These are phyloP conservation scores for Hypholoma sublateritium DNA, from an alignment of 768 basidiomycete species.

Conservation along the genomic window DNA sequence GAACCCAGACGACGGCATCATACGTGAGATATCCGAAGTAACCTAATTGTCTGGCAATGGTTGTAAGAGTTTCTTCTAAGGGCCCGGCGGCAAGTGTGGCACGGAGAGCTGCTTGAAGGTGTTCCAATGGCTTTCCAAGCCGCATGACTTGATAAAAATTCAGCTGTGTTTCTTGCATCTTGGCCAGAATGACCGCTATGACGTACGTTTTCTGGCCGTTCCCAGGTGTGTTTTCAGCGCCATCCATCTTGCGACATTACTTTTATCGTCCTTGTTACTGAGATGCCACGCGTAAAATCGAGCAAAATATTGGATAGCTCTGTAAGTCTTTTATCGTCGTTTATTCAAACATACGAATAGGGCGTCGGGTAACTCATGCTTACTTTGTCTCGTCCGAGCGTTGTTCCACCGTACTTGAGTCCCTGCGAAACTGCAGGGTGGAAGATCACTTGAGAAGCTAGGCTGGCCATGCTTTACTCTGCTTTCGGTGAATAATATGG, in stretches of 20 bases:
- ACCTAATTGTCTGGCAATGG: constrained; percentile 79
- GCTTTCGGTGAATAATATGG: constrained; percentile 1
- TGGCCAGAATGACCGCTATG: neutral
- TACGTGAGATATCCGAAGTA: constrained; percentile 88
- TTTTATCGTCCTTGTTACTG: constrained; percentile 64
- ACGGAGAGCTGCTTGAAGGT: constrained; percentile 86
- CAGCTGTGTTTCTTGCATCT: neutral
- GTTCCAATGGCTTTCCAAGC: constrained; percentile 91
- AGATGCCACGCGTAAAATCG: constrained; percentile 88
- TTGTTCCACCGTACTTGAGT: constrained; percentile 78
- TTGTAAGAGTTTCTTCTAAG: constrained; percentile 69
- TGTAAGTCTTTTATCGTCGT: constrained; percentile 61
- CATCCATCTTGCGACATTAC: constrained; percentile 73
- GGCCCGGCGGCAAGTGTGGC: constrained; percentile 57
- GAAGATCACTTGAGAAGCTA: constrained; percentile 77
- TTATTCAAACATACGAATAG: neutral
- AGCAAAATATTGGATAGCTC: constrained; percentile 87
- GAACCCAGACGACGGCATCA: constrained; percentile 86
- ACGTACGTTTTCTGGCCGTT: constrained; percentile 80
- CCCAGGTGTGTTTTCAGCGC: constrained; percentile 87
- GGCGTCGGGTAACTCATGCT: neutral
- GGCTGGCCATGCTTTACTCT: constrained; percentile 38
- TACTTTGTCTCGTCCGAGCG: constrained; percentile 90
- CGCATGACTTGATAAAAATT: constrained; percentile 68
- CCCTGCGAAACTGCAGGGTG: constrained; percentile 79